Evolutionary conservation across 768 basidiomycete species (phyloP).

Genomic region (Phaeotremella fagi): DNA sequence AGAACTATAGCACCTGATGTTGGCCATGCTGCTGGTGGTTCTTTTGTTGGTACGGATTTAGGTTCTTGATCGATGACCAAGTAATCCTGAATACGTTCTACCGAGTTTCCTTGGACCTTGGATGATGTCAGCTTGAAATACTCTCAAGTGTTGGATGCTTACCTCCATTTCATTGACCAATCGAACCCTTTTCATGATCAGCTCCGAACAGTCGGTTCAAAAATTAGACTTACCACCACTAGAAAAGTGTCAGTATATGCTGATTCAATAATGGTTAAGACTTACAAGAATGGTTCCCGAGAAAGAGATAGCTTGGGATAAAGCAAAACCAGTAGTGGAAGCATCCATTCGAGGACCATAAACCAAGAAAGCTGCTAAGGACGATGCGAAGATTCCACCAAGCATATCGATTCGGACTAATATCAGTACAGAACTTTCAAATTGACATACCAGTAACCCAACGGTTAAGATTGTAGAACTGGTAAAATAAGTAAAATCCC

Average conservation of each 20-base stretch:
- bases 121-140: background rate
- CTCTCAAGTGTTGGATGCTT: background rate
- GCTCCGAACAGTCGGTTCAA: background rate
- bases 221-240: conserved; percentile 22
- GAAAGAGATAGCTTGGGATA: conserved; percentile 47
- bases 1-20: conserved; percentile 57
- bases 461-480: conserved; percentile 51
- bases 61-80: conserved; percentile 59
- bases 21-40: conserved; percentile 66
- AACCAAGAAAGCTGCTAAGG: conserved; percentile 58
- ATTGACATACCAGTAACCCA: conserved; percentile 26
- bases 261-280: conserved; percentile 4
- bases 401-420: conserved; percentile 59
- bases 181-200: conserved; percentile 23
- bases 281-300: conserved; percentile 37
- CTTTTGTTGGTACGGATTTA: conserved; percentile 48
- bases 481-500: background rate
- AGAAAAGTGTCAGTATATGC: background rate
- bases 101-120: conserved; percentile 45
- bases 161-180: conserved; percentile 45
- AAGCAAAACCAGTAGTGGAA: conserved; percentile 45
- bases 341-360: conserved; percentile 49
- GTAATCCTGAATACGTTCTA: conserved; percentile 56
- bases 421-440: background rate
- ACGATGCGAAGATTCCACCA: conserved; percentile 57